Evolutionary conservation across 106 monocot species (phyloP).

Genomic region (Phalaenopsis aphrodite): DNA sequence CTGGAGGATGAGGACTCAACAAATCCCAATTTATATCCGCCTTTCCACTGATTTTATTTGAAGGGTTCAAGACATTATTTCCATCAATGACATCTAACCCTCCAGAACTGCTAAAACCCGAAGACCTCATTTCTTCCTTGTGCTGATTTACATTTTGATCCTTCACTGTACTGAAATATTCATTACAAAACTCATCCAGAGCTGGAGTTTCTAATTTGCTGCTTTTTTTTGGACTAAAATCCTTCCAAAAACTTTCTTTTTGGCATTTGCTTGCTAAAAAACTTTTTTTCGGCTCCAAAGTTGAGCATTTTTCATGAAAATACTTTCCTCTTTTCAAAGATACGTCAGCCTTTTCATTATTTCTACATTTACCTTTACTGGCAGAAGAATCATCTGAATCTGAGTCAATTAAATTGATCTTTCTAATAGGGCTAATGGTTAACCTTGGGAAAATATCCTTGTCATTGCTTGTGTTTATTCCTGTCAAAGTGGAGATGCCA

Average conservation of each 20-base stretch:
- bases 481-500: constrained; percentile 24
- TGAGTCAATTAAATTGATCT: constrained; percentile 65
- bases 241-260: constrained; percentile 36
- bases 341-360: constrained; percentile 6
- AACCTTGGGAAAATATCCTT: constrained; percentile 47
- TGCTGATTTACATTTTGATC: constrained; percentile 10
- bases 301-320: background rate
- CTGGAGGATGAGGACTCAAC: constrained; percentile 46
- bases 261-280: constrained; percentile 12
- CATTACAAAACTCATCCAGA: constrained; percentile 79
- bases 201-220: constrained; percentile 61
- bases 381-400: constrained; percentile 53
- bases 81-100: constrained; percentile 14
- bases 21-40: constrained; percentile 9
- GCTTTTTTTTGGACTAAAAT: constrained; percentile 20
- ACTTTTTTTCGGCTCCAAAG: background rate
- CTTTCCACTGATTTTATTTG: constrained; percentile 6
- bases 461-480: constrained; percentile 35
- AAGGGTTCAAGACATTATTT: constrained; percentile 10
- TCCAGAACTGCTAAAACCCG: constrained; percentile 23
- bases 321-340: constrained; percentile 5
- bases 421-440: constrained; percentile 68
- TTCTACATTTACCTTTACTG: constrained; percentile 11
- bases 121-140: constrained; percentile 6
- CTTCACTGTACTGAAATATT: constrained; percentile 54